Evolutionary conservation across 163 green algal species (phyloP).

Genomic region (Smithsoniella earleae): DNA sequence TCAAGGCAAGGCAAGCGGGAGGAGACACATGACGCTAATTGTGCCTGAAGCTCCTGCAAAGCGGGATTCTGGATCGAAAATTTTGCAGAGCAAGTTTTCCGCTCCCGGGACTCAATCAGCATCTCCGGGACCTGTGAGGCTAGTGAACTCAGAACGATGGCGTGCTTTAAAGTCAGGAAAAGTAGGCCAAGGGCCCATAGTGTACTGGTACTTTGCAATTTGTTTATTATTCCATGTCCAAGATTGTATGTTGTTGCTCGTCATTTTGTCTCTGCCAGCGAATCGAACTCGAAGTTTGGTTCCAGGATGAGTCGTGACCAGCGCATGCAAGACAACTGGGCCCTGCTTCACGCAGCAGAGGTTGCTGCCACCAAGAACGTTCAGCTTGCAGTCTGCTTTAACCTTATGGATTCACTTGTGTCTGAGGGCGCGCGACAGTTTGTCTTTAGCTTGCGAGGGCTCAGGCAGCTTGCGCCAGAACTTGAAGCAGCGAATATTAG

Average conservation of each 20-base stretch:
- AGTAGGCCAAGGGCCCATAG: slow-evolving; percentile 51
- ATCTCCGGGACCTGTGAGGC: too few species aligned
- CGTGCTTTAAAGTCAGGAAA: slow-evolving; percentile 46
- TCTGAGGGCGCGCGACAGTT: slow-evolving; percentile 78
- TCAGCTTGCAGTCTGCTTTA: slow-evolving; percentile 79
- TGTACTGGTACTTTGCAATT: slow-evolving; percentile 60
- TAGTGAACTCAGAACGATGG: slow-evolving; percentile 52
- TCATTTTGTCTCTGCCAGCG: neutral
- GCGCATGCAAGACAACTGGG: slow-evolving; percentile 89
- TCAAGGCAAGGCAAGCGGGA: too few species aligned
- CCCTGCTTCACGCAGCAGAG: slow-evolving; percentile 81
- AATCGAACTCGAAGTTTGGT: neutral
- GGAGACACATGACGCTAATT: too few species aligned
- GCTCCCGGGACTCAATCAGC: too few species aligned
- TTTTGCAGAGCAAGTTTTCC: too few species aligned
- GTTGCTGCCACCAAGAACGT: slow-evolving; percentile 39
- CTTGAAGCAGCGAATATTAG: slow-evolving; percentile 66
- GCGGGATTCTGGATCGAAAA: too few species aligned
- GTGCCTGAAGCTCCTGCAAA: too few species aligned
- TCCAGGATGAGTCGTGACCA: slow-evolving; percentile 83
- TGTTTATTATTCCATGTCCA: neutral
- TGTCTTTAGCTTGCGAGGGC: slow-evolving; percentile 85
- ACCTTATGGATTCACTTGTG: slow-evolving; percentile 70
- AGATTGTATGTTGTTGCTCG: neutral
- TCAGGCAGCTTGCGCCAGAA: slow-evolving; percentile 58